Evolutionary conservation across 345 rosid genomes (phyloP), one percentile per base, ranked within the genome.

Genomic region (Boechera divaricarpa): DNA sequence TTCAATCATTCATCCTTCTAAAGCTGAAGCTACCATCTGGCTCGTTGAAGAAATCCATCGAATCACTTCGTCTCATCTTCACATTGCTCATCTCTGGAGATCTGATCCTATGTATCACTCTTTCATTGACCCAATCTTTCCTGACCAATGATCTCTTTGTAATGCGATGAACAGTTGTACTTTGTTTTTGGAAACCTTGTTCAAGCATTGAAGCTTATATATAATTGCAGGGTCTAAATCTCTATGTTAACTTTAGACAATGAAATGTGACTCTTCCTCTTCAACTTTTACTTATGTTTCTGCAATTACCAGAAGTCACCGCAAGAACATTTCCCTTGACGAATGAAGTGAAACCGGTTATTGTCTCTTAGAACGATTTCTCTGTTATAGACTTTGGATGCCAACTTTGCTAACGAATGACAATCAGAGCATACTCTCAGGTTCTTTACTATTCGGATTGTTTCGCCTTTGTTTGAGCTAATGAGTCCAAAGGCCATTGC

Each of bases 11-110:
- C 97, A 95, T 82, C 98, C 99, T 2, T 29, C 53, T 16, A 93
- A 95, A 82, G 98, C 98, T 6, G 98, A 93, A 87, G 90, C 93
- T 31, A 81, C 87, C 35, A 70, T 93, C 70, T 95, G 98, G 99
- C 90, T 95, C 5, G 47, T 90, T 39, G 99, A 93, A 67, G 96
- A 93, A 78, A 56, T 81, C 10, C 97, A 95, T 84, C 89, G 98
- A 24, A 42, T 26, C 15, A 86, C 94, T 29, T 56, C 93, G 0
- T 90, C 97, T 31, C 83, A 84, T 83, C 79, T 79, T 81, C 83
- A 86, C 42, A 29, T 95, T 42, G 90, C 91, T 48, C 83, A 79
- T 69, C 87, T 88, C 44, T 93, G 97, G 98, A 66, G 49, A 10
- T 79, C 85, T 2, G 90, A 95, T 79, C 87, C 90, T 1, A 85